phyloP scores from a whole-genome alignment of 2,329 filamentous ascomycete genomes.

The Colletotrichum lentis region DNA sequence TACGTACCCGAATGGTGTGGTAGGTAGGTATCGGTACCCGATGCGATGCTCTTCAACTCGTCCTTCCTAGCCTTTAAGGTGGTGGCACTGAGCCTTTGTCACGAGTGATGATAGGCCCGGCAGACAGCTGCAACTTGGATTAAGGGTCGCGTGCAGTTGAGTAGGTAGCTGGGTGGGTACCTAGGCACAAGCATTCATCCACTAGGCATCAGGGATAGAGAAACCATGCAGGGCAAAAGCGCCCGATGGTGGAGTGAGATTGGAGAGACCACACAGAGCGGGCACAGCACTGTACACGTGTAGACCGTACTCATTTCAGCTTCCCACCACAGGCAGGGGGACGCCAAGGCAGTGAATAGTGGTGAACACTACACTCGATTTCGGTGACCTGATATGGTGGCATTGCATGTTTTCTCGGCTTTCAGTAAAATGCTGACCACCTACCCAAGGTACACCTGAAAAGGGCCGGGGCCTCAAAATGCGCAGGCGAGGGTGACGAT shows the following conservation, averaged over 20 bases:
- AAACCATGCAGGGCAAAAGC: conserved; percentile 28
- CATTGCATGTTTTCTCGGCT: not conserved
- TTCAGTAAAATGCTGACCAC: no score
- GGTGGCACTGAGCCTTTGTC: conserved; percentile 9
- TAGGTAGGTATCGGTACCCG: not conserved
- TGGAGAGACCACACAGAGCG: not conserved
- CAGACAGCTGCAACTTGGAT: conserved; percentile 11
- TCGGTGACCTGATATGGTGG: not conserved
- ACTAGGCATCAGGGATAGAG: conserved; percentile 7
- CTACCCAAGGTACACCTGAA: no score
- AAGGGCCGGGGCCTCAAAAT: conserved; percentile 14
- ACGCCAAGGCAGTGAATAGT: no score
- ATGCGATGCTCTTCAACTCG: not conserved
- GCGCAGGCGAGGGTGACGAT: not conserved
- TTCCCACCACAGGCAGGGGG: not conserved
- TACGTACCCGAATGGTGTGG: not conserved
- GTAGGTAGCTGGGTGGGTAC: not conserved
- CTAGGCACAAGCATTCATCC: no score
- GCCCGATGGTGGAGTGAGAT: conserved; percentile 27
- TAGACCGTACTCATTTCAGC: conserved; percentile 14
- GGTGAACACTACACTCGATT: not conserved
- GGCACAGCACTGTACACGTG: conserved; percentile 19
- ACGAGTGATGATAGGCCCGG: conserved; percentile 20
- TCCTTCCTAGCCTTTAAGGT: not conserved
- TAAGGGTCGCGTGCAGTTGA: conserved; percentile 27